Percentiles rank a stretch among this genome's conserved stretches.
Evolutionary conservation across 495 filamentous ascomycete species (phyloP).

Genomic region (Cenococcum geophilum): DNA sequence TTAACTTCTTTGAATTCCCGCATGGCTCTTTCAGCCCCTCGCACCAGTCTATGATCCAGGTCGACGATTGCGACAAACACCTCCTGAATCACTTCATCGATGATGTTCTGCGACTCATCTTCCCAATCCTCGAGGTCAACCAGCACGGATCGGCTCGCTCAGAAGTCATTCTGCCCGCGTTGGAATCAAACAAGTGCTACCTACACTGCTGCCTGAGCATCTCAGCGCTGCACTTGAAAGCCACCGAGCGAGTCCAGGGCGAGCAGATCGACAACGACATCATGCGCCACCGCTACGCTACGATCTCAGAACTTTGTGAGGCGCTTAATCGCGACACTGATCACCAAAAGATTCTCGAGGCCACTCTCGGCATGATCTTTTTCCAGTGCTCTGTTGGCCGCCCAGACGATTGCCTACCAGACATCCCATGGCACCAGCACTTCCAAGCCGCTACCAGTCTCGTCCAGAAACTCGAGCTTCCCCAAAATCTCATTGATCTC

Average conservation of each 20-base stretch:
- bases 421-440: slow-evolving; percentile 95
- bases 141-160: slow-evolving; percentile 71
- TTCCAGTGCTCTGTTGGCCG: slow-evolving; percentile 92
- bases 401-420: slow-evolving; percentile 76
- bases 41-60: slow-evolving; percentile 66
- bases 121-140: slow-evolving; percentile 84
- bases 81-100: slow-evolving; percentile 89
- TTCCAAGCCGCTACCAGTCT: slow-evolving; percentile 85
- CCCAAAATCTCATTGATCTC: slow-evolving; percentile 53
- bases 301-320: slow-evolving; percentile 79
- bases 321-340: slow-evolving; percentile 73
- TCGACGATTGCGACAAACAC: slow-evolving; percentile 82
- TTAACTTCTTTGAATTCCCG: slow-evolving; percentile 70
- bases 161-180: slow-evolving; percentile 72
- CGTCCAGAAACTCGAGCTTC: slow-evolving; percentile 77
- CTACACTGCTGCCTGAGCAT: slow-evolving; percentile 95
- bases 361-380: slow-evolving; percentile 92
- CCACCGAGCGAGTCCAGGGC: slow-evolving; percentile 57
- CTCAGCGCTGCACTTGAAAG: slow-evolving; percentile 89
- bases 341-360: slow-evolving; percentile 84
- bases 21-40: slow-evolving; percentile 51
- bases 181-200: slow-evolving; percentile 88
- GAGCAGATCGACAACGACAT: slow-evolving; percentile 89
- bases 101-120: slow-evolving; percentile 79
- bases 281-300: slow-evolving; percentile 84